Evolutionary conservation across 2,329 filamentous ascomycete species (phyloP).

Genomic region (Cladophialophora chaetospira): DNA sequence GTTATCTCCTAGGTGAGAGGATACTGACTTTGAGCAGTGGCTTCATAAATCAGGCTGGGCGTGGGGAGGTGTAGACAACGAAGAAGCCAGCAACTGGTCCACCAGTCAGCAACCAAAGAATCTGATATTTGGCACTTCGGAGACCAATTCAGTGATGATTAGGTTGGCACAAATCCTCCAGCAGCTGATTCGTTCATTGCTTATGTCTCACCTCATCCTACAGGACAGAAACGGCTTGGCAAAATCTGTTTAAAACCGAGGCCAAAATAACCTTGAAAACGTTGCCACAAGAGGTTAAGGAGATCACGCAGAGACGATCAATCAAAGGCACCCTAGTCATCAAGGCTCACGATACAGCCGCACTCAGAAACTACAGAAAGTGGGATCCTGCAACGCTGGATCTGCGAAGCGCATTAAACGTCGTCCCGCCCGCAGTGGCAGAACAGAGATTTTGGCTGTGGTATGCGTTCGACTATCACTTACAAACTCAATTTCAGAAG

Average conservation of each 20-base stretch:
- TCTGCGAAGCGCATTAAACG: background rate
- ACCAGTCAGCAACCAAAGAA: background rate
- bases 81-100: background rate
- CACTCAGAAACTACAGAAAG: background rate
- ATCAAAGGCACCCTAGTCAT: background rate
- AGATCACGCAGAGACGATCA: background rate
- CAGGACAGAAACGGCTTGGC: slow-evolving; percentile 1
- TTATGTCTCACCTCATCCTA: background rate
- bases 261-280: background rate
- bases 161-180: background rate
- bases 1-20: background rate
- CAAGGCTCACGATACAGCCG: background rate
- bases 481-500: background rate
- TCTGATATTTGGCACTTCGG: background rate
- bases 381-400: background rate
- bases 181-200: background rate
- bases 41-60: background rate
- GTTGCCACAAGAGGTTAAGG: background rate
- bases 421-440: background rate
- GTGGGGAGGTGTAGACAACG: background rate
- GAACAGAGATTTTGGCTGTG: background rate
- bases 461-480: background rate
- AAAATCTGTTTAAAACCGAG: background rate
- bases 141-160: background rate
- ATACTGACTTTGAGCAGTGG: background rate